Conservation (phyloP, 768 basidiomycete species). For the Collybia sordida region DNA sequence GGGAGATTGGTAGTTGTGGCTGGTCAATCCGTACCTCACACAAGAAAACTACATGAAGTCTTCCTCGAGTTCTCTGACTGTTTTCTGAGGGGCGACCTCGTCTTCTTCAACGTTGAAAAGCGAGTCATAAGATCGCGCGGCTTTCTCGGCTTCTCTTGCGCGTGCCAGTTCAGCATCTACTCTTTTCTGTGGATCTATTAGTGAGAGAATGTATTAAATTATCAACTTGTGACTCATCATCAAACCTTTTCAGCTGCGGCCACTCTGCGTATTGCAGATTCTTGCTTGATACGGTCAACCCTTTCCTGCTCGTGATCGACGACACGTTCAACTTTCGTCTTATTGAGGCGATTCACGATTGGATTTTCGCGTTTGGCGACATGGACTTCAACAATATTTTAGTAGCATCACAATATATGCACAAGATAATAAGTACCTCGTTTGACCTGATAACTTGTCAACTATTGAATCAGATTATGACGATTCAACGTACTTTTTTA, state of each 20-base stretch:
- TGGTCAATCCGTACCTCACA: background rate
- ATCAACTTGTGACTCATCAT: background rate
- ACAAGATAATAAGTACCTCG: conserved; percentile 45
- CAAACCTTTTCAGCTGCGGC: conserved; percentile 68
- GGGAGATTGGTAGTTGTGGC: too few relatives aligned
- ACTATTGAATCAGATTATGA: background rate
- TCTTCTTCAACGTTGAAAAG: conserved; percentile 70
- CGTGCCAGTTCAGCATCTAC: conserved; percentile 75
- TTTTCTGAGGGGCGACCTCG: conserved; percentile 50
- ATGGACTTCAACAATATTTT: conserved; percentile 51
- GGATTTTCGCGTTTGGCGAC: conserved; percentile 79
- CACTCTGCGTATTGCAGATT: conserved; percentile 61
- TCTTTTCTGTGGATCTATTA: conserved; percentile 55
- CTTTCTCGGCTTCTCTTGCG: conserved; percentile 82
- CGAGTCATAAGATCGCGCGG: conserved; percentile 81
- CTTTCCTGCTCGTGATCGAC: conserved; percentile 93
- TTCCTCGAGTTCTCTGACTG: conserved; percentile 77
- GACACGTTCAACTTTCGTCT: conserved; percentile 81
- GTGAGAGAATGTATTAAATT: too few relatives aligned
- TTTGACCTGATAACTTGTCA: conserved; percentile 58
- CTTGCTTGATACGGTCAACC: conserved; percentile 77
- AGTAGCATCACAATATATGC: background rate
- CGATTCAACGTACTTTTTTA: conserved; percentile 57
- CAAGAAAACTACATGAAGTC: conserved; percentile 73
- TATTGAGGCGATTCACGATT: conserved; percentile 91